Conservation (phyloP, 805 yeast species). For the Yarrowia keelungensis region DNA sequence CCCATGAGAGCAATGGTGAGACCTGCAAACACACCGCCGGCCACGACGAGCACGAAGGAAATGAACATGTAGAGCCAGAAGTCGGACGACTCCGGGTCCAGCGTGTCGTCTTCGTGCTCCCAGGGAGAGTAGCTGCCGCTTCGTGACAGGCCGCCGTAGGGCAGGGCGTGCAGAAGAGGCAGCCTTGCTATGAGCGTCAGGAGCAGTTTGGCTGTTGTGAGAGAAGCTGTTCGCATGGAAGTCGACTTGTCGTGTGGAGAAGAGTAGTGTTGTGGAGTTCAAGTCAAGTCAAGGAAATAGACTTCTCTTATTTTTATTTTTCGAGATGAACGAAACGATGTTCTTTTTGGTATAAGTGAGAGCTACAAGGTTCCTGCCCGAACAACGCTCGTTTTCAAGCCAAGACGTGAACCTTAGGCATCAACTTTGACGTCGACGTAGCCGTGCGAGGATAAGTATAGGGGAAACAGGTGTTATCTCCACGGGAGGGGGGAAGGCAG, state of each 20-base stretch:
- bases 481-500: no score
- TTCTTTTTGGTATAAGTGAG: neutral
- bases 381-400: conserved; percentile 17
- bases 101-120: conserved; percentile 20
- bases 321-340: neutral
- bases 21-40: conserved; percentile 54
- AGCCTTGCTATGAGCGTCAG: conserved; percentile 38
- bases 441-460: neutral
- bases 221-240: conserved; percentile 30
- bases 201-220: conserved; percentile 34
- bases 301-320: neutral
- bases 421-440: conserved; percentile 24
- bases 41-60: conserved; percentile 49
- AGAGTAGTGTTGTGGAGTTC: neutral
- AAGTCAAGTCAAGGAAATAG: neutral
- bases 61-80: conserved; percentile 49
- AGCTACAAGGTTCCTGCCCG: conserved; percentile 19
- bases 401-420: conserved; percentile 26
- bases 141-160: conserved; percentile 26
- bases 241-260: neutral
- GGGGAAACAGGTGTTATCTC: no score
- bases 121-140: conserved; percentile 23
- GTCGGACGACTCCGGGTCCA: conserved; percentile 40
- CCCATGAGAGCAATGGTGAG: conserved; percentile 97
- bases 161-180: conserved; percentile 38